Evolutionary conservation across 2,329 filamentous ascomycete genomes (phyloP).

Genomic region (Xylaria sp.): DNA sequence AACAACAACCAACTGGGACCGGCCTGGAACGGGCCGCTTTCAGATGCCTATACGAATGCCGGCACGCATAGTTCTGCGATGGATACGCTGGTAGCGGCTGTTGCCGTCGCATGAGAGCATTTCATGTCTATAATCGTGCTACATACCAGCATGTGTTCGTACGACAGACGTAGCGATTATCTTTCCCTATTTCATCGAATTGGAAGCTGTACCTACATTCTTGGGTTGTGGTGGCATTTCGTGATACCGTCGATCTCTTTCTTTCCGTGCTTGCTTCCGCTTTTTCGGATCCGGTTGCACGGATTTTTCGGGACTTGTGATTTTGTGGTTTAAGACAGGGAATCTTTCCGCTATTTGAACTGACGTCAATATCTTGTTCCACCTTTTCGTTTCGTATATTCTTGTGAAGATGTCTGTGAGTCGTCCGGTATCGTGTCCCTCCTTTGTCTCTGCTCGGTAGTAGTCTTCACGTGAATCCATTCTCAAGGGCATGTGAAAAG

Average conservation of each 20-base stretch:
- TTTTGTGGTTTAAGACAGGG: neutral
- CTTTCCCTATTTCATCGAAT: no score
- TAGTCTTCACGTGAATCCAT: no score
- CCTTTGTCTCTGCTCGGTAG: no score
- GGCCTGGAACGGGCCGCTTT: conserved; percentile 30
- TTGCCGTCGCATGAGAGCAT: conserved; percentile 23
- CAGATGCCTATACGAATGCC: conserved; percentile 22
- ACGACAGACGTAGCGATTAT: neutral
- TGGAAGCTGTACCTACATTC: neutral
- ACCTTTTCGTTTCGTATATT: neutral
- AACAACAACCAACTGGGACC: conserved; percentile 25
- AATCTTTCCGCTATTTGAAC: neutral
- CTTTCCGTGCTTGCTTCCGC: neutral
- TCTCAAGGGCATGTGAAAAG: no score
- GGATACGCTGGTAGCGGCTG: conserved; percentile 29
- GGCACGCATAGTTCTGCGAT: conserved; percentile 31
- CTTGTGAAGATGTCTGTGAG: no score
- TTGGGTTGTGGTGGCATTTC: neutral
- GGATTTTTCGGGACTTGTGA: neutral
- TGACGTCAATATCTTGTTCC: neutral
- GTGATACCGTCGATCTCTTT: neutral
- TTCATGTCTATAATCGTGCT: conserved; percentile 10
- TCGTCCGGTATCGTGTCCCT: no score
- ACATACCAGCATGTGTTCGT: no score
- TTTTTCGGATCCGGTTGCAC: neutral